phyloP scores from a whole-genome alignment of 169 alveolate genomes.

The Plasmodium blacklocki region DNA sequence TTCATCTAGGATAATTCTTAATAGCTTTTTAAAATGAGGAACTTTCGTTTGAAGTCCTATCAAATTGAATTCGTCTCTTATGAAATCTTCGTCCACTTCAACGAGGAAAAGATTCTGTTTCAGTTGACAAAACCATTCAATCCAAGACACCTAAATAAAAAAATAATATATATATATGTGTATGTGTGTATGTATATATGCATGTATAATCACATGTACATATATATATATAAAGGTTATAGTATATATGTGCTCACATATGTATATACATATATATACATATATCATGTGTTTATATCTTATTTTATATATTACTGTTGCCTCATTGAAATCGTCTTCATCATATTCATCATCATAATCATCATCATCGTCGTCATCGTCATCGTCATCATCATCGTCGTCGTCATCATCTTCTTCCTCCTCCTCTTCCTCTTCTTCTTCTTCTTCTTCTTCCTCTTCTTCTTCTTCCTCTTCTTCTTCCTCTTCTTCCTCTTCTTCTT shows the following conservation, averaged over 20 bases:
- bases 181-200: not conserved
- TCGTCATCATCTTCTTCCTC: constrained; percentile 49
- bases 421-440: constrained; percentile 52
- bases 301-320: constrained; percentile 39
- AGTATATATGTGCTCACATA: not conserved
- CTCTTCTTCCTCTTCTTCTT: constrained; percentile 53
- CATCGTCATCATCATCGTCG: constrained; percentile 64
- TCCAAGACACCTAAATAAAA: constrained; percentile 92
- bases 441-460: constrained; percentile 65
- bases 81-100: constrained; percentile 95
- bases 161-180: not conserved
- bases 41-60: constrained; percentile 90
- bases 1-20: constrained; percentile 90
- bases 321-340: constrained; percentile 72
- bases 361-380: constrained; percentile 62
- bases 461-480: constrained; percentile 53
- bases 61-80: constrained; percentile 94
- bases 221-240: not conserved
- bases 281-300: not conserved
- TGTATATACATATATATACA: not conserved
- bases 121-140: constrained; percentile 95
- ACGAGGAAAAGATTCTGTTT: constrained; percentile 94
- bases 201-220: too few relatives aligned
- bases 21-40: constrained; percentile 89
- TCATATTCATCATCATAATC: constrained; percentile 70